Evolutionary conservation across 768 basidiomycete genomes (phyloP).

Genomic region (Clitopilus passeckerianus): DNA sequence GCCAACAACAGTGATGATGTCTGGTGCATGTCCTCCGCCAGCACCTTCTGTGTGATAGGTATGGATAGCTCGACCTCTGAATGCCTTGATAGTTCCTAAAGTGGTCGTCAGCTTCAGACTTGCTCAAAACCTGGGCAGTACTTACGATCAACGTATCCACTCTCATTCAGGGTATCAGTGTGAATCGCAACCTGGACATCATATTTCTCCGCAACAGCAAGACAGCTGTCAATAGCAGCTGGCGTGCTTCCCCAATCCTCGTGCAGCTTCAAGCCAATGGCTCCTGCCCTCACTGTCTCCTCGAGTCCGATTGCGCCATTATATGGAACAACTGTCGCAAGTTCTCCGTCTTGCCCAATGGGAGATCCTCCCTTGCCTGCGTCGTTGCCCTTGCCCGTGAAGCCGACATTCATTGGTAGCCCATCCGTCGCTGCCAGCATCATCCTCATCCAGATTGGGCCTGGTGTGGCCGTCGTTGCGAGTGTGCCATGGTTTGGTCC

Average conservation of each 20-base stretch:
- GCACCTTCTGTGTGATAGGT: conserved; percentile 98
- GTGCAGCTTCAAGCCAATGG: conserved; percentile 88
- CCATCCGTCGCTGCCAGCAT: conserved; percentile 93
- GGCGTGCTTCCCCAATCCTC: conserved; percentile 98
- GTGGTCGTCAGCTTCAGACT: not conserved
- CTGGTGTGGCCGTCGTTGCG: conserved; percentile 94
- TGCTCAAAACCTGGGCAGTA: not conserved
- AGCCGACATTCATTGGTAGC: conserved; percentile 86
- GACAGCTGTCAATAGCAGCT: conserved; percentile 65
- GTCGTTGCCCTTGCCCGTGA: conserved; percentile 98
- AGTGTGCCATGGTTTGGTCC: conserved; percentile 87
- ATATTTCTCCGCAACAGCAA: conserved; percentile 83
- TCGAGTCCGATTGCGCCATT: not conserved
- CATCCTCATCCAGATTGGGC: conserved; percentile 80
- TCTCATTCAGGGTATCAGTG: conserved; percentile 96
- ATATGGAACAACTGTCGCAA: conserved; percentile 48
- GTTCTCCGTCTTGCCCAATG: conserved; percentile 4
- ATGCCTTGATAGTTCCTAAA: conserved; percentile 82
- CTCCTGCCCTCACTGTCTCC: conserved; percentile 81
- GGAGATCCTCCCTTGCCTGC: conserved; percentile 36
- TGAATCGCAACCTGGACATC: conserved; percentile 98
- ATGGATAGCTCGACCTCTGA: conserved; percentile 89
- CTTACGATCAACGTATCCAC: conserved; percentile 92
- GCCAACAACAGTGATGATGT: conserved; percentile 96
- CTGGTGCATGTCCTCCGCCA: conserved; percentile 94